phyloP scores from a whole-genome alignment of 1,284 basidiomycete genomes.

The Psilocybe mexicana region DNA sequence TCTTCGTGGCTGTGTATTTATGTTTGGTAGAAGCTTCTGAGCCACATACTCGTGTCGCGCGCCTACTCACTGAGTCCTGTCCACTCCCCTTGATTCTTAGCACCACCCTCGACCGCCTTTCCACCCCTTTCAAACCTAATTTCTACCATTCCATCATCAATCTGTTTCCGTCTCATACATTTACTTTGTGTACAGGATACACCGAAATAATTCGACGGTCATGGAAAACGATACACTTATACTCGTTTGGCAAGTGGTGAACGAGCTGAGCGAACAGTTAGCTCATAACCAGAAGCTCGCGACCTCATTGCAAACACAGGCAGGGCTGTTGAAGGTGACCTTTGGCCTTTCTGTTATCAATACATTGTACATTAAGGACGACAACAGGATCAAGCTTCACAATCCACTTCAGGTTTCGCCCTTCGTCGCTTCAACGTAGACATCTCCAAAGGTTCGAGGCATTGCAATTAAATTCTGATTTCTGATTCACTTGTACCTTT shows the following conservation, averaged over 20 bases:
- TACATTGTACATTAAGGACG: neutral
- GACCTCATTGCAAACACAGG: slow-evolving; percentile 70
- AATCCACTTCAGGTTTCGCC: slow-evolving; percentile 78
- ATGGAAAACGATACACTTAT: slow-evolving; percentile 71
- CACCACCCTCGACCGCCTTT: too few relatives aligned
- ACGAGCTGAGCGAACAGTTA: slow-evolving; percentile 86
- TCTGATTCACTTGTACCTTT: slow-evolving; percentile 1
- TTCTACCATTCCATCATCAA: too few relatives aligned
- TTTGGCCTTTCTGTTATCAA: slow-evolving; percentile 3
- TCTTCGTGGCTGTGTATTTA: too few relatives aligned
- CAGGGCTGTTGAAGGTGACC: slow-evolving; percentile 77
- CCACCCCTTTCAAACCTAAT: too few relatives aligned
- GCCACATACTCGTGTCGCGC: too few relatives aligned
- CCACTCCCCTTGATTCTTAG: too few relatives aligned
- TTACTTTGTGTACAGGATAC: too few relatives aligned
- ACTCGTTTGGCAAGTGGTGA: slow-evolving; percentile 76
- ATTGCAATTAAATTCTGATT: slow-evolving; percentile 1
- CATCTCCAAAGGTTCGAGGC: slow-evolving; percentile 74
- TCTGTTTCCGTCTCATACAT: too few relatives aligned
- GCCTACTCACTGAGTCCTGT: too few relatives aligned
- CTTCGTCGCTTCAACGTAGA: slow-evolving; percentile 93
- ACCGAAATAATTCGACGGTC: slow-evolving; percentile 9
- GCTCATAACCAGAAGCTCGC: slow-evolving; percentile 83
- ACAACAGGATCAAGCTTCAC: slow-evolving; percentile 73
- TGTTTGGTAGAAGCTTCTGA: too few relatives aligned